Base-by-base conservation (phyloP, 2,329 filamentous ascomycete species). In the Alternaria novae-zelandiae region DNA sequence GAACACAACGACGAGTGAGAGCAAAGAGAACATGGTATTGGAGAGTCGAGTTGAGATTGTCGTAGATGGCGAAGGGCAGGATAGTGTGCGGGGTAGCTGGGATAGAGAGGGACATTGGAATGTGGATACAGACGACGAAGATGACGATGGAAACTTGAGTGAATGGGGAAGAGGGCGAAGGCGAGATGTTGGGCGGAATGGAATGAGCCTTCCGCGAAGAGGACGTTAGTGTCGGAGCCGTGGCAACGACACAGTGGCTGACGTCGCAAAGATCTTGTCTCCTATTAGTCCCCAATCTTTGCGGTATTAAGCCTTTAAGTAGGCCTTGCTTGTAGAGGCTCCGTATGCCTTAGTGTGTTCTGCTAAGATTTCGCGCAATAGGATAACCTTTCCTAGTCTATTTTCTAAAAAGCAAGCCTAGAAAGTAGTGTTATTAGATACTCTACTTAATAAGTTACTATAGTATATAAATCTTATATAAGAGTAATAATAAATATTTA, bases 11-110 rank as follows among this genome's bases (percentile, higher is more conserved):
- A 20, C 6, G 12, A 43, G 50, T 26, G 66, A 62, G 36, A 70
- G 61, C 36, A 65, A 70, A 36, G 74, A 78, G 36, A 70, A 69
- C 30, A 63, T 72, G 57, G 71, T 74, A 3, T 36, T 75, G 41
- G 74, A 76, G 47, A 74, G 70, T 46, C 58, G 72, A 26, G 67
- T 71, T 12, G 69, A 70, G 45, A 71, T 78, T 57, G 36, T 74
- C 11, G 64, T 74, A 17, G 71, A 68, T 5, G 65, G 63, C 3
- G 68, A 56, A 25, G 57, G 54, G 10, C 51, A 65, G 15, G 36
- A 41, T 2, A 65, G 66, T 25, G 63, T 66, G n/a, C 57, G 61
- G 43, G 45, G 32, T 15, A 54, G 57, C 20, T 32, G 23, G 43
- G 21, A 55, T 20, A 17, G 7, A 15, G 43, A 41, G 5, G 26